A percentile compares a stretch with the other conserved stretches of the same genome.
These are phyloP conservation scores for Eustoma russellianum DNA, from an alignment of 257 asterid species.

Conservation along the genomic window DNA sequence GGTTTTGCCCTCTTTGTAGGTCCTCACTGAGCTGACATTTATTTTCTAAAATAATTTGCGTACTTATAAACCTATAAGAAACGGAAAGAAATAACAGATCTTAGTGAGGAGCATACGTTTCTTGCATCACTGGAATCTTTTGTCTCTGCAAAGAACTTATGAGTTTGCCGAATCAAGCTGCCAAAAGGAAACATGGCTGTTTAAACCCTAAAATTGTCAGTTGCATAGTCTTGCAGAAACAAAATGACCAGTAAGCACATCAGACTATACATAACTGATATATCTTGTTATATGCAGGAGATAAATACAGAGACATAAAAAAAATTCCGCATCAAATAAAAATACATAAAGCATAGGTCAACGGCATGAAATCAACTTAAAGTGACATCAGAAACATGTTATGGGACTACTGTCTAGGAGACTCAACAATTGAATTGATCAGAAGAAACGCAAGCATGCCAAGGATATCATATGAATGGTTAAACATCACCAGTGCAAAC, in stretches of 20 bases:
- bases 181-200: constrained; percentile 6
- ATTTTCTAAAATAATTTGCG: too few species aligned
- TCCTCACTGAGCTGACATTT: too few species aligned
- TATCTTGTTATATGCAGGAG: background rate
- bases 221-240: too few species aligned
- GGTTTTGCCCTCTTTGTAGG: too few species aligned
- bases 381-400: background rate
- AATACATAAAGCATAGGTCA: background rate
- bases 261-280: background rate
- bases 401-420: background rate
- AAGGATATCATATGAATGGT: background rate
- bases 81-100: background rate
- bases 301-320: background rate
- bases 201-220: background rate
- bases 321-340: too few species aligned
- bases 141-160: constrained; percentile 22
- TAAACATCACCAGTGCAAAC: background rate
- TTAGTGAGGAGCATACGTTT: constrained; percentile 16
- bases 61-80: too few species aligned
- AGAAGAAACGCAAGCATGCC: background rate
- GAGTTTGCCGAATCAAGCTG: constrained; percentile 32
- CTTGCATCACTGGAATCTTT: constrained; percentile 29
- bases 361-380: background rate
- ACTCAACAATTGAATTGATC: background rate
- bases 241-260: too few species aligned